Percentiles rank a stretch among this genome's conserved stretches.
Conservation (phyloP, 2,329 filamentous ascomycete genomes). For the Epicoccum nigrum region DNA sequence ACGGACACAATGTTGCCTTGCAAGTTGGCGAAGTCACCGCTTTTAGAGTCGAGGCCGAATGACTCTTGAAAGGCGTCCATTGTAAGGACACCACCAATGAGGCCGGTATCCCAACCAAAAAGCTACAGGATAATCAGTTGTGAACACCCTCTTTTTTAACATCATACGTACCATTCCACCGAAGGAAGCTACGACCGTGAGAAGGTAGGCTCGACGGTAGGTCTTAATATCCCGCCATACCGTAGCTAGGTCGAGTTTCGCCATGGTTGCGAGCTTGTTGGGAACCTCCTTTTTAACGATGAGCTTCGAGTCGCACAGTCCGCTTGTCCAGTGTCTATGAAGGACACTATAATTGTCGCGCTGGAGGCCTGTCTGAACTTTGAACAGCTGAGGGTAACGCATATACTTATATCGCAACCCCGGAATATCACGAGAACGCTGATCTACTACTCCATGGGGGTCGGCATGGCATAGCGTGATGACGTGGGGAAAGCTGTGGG, state of each 20-base stretch:
- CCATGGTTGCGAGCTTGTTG: slow-evolving; percentile 29
- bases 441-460: slow-evolving; percentile 15
- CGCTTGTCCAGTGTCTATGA: neutral
- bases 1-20: slow-evolving; percentile 54
- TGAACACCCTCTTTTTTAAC: neutral
- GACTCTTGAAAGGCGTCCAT: slow-evolving; percentile 53
- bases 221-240: slow-evolving; percentile 50
- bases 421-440: slow-evolving; percentile 3
- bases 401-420: slow-evolving; percentile 8
- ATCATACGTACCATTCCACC: slow-evolving; percentile 43
- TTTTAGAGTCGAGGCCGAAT: slow-evolving; percentile 46
- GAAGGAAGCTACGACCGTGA: slow-evolving; percentile 52
- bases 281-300: neutral
- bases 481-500: slow-evolving; percentile 27
- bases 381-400: neutral
- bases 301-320: slow-evolving; percentile 1
- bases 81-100: slow-evolving; percentile 50
- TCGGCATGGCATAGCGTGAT: slow-evolving; percentile 16
- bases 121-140: slow-evolving; percentile 15
- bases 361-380: neutral
- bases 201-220: slow-evolving; percentile 49
- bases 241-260: slow-evolving; percentile 38
- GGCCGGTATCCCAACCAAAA: slow-evolving; percentile 47
- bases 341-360: neutral
- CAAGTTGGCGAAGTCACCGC: slow-evolving; percentile 46